Percentiles rank a stretch among this genome's conserved stretches.
phyloP scores from a whole-genome alignment of 2,329 filamentous ascomycete genomes.

The Diaporthe citrichinensis region DNA sequence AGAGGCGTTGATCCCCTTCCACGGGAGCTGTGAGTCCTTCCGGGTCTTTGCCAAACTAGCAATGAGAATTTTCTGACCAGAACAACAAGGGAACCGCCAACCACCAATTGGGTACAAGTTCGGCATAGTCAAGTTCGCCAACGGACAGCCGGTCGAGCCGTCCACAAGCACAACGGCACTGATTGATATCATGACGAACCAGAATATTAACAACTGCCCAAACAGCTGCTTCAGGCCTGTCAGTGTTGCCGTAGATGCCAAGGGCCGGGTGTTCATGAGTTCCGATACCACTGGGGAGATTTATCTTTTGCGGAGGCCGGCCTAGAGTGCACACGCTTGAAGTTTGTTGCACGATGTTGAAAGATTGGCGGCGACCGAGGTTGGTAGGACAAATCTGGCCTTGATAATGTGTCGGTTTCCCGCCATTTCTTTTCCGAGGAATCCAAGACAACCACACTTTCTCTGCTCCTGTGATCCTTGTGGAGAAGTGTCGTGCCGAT shows the following conservation, averaged over 20 bases:
- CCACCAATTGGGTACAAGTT: slow-evolving; percentile 11
- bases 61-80: background rate
- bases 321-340: background rate
- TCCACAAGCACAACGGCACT: slow-evolving; percentile 61
- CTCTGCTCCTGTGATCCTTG: no score
- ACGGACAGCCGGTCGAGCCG: slow-evolving; percentile 56
- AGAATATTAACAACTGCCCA: slow-evolving; percentile 67
- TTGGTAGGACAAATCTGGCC: background rate
- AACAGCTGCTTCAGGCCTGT: slow-evolving; percentile 73
- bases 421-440: no score
- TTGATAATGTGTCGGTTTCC: no score
- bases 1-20: slow-evolving; percentile 77
- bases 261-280: slow-evolving; percentile 72
- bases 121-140: slow-evolving; percentile 10
- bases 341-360: background rate
- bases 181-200: slow-evolving; percentile 68
- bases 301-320: slow-evolving; percentile 61
- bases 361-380: background rate
- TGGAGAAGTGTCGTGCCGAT: no score
- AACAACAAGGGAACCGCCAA: background rate
- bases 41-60: no score
- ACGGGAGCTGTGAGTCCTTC: slow-evolving; percentile 73
- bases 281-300: slow-evolving; percentile 76
- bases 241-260: slow-evolving; percentile 64
- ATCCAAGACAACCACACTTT: background rate